Evolutionary conservation across 805 yeast genomes (phyloP).

Genomic region (Yarrowia hollandica): DNA sequence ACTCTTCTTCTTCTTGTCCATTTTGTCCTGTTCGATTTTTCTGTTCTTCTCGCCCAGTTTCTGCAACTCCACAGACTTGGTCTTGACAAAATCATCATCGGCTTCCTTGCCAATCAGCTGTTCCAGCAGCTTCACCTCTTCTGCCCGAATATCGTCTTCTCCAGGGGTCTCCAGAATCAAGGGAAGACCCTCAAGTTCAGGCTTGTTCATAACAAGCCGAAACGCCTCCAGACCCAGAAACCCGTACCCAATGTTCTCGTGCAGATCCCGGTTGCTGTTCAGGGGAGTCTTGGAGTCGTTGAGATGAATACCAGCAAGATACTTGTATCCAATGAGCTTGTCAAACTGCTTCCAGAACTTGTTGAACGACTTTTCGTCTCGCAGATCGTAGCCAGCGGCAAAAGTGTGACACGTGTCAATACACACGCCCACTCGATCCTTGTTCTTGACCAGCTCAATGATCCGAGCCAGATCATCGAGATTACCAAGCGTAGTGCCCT

Average conservation of each 20-base stretch:
- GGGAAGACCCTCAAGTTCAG: slow-evolving; percentile 65
- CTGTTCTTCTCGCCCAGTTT: slow-evolving; percentile 68
- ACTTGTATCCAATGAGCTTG: slow-evolving; percentile 66
- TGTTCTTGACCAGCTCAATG: slow-evolving; percentile 75
- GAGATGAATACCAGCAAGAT: slow-evolving; percentile 77
- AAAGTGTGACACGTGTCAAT: slow-evolving; percentile 94
- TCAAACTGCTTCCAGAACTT: slow-evolving; percentile 80
- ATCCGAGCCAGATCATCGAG: slow-evolving; percentile 74
- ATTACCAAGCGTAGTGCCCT: slow-evolving; percentile 83
- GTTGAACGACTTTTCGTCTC: slow-evolving; percentile 56
- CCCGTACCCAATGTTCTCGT: slow-evolving; percentile 86
- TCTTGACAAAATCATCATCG: slow-evolving; percentile 57
- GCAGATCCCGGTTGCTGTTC: slow-evolving; percentile 87
- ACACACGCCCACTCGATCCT: slow-evolving; percentile 89
- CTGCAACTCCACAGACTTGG: slow-evolving; percentile 52
- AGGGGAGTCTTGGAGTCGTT: slow-evolving; percentile 95
- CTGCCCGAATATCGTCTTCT: slow-evolving; percentile 57
- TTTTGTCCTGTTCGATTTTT: slow-evolving; percentile 64
- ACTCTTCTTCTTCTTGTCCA: slow-evolving; percentile 53
- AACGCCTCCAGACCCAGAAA: slow-evolving; percentile 86
- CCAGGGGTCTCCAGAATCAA: slow-evolving; percentile 83
- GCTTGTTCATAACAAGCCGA: slow-evolving; percentile 69
- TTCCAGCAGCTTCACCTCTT: slow-evolving; percentile 74
- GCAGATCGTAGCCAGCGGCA: slow-evolving; percentile 93
- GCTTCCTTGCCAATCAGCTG: slow-evolving; percentile 64